These are phyloP conservation scores for Sclerotiophoma versabilis DNA, from an alignment of 2,329 filamentous ascomycete species.

Conservation along the genomic window DNA sequence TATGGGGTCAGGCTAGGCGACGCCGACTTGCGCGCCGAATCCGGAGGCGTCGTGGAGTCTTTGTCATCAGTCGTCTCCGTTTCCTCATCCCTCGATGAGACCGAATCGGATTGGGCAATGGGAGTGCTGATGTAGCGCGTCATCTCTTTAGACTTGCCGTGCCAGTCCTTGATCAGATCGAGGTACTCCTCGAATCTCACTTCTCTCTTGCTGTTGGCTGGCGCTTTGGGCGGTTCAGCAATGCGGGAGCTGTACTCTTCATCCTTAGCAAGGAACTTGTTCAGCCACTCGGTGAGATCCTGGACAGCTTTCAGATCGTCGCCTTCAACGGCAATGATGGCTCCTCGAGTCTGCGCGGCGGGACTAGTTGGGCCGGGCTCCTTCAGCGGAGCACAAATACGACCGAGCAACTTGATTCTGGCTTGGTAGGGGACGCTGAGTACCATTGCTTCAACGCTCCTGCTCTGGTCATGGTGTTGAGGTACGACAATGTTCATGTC, in stretches of 20 bases:
- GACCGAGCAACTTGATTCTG: conserved; percentile 78
- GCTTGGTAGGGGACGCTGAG: conserved; percentile 76
- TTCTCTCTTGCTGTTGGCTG: conserved; percentile 47
- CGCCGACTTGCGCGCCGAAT: conserved; percentile 3
- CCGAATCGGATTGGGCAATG: conserved; percentile 1
- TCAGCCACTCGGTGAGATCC: conserved; percentile 71
- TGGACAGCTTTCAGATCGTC: conserved; percentile 68
- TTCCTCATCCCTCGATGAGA: conserved; percentile 22
- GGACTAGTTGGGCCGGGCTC: conserved; percentile 33
- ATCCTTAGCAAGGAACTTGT: conserved; percentile 59
- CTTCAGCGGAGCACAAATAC: conserved; percentile 74
- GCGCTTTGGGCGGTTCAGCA: conserved; percentile 57
- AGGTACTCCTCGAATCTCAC: conserved; percentile 65
- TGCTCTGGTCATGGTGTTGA: conserved; percentile 51
- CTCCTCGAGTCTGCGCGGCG: conserved; percentile 65
- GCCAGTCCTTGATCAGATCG: conserved; percentile 74
- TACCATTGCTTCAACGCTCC: conserved; percentile 71
- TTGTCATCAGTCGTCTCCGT: conserved; percentile 17
- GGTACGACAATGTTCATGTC: conserved; percentile 35
- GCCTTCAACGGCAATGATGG: conserved; percentile 85
- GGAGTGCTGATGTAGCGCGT: conserved; percentile 60
- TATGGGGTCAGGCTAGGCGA: conserved; percentile 6
- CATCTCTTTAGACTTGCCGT: conserved; percentile 76
- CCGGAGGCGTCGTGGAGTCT: conserved; percentile 27
- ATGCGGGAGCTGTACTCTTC: conserved; percentile 60